These are phyloP conservation scores for Backusella tarrabulga DNA, from an alignment of 192 early-diverging fungal species.

Conservation along the genomic window DNA sequence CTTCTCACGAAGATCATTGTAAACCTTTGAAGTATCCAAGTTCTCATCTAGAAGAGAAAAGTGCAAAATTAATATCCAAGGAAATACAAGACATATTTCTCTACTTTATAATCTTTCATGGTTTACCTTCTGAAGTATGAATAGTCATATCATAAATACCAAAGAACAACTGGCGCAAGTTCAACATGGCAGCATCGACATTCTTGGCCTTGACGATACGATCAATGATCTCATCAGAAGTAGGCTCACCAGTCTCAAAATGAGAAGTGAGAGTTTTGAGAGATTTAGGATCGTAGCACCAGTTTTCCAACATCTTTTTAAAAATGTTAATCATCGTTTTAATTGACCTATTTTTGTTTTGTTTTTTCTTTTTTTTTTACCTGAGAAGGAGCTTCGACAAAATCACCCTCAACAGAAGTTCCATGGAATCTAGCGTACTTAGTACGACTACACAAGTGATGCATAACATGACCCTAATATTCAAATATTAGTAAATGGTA, in stretches of 20 bases:
- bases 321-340: background rate
- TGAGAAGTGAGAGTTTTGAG: constrained; percentile 62
- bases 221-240: constrained; percentile 70
- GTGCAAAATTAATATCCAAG: background rate
- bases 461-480: constrained; percentile 35
- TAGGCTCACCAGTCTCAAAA: constrained; percentile 66
- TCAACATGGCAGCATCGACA: constrained; percentile 69
- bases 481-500: background rate
- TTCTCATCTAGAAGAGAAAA: constrained; percentile 31
- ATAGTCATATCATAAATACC: constrained; percentile 75
- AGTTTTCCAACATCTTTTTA: constrained; percentile 80
- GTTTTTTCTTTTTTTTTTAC: background rate
- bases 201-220: constrained; percentile 71
- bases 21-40: constrained; percentile 47
- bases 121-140: constrained; percentile 57
- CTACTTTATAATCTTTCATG: background rate
- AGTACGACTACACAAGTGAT: constrained; percentile 67
- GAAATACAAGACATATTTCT: background rate
- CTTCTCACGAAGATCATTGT: constrained; percentile 43
- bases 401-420: constrained; percentile 75
- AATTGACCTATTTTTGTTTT: background rate
- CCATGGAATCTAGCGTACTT: constrained; percentile 76
- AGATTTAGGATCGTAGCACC: constrained; percentile 64
- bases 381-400: constrained; percentile 87
- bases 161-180: constrained; percentile 77